A percentile compares a stretch with the other conserved stretches of the same genome.
Evolutionary conservation across 202 grass and related monocot species (phyloP).

Genomic region (Setaria viridis): DNA sequence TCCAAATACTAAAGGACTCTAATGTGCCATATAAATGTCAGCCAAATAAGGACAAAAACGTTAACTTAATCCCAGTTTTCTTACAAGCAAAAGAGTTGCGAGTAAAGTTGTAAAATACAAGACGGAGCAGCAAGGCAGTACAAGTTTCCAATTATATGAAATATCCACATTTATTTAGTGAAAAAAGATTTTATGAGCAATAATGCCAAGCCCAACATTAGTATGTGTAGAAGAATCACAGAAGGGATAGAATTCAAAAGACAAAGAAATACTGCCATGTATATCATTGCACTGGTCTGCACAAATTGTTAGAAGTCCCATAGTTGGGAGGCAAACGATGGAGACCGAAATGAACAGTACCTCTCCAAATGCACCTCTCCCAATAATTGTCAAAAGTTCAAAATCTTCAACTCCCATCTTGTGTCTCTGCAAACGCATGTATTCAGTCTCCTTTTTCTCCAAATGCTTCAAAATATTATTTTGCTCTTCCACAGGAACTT

Average conservation of each 20-base stretch:
- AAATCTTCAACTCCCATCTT: slow-evolving; percentile 99
- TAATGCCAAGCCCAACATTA: slow-evolving; percentile 21
- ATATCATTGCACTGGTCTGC: background rate
- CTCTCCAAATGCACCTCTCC: slow-evolving; percentile 97
- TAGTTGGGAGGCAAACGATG: slow-evolving; percentile 4
- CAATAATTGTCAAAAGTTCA: slow-evolving; percentile 97
- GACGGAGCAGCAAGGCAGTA: slow-evolving; percentile 25
- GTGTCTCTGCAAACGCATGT: slow-evolving; percentile 94
- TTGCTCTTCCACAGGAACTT: slow-evolving; percentile 91
- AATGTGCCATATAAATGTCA: slow-evolving; percentile 4
- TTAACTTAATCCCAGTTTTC: background rate
- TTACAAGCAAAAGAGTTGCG: slow-evolving; percentile 4
- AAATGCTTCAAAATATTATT: slow-evolving; percentile 91
- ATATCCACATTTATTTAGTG: slow-evolving; percentile 22
- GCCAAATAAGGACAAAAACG: background rate
- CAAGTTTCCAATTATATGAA: slow-evolving; percentile 22
- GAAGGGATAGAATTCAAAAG: slow-evolving; percentile 16
- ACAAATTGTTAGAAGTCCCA: background rate
- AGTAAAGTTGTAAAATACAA: slow-evolving; percentile 22
- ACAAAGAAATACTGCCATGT: background rate
- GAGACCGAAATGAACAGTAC: slow-evolving; percentile 47
- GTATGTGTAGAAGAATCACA: slow-evolving; percentile 6
- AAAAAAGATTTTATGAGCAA: slow-evolving; percentile 21
- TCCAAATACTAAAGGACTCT: slow-evolving; percentile 32
- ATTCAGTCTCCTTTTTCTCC: slow-evolving; percentile 96